phyloP scores from a whole-genome alignment of 2,329 filamentous ascomycete species.

The Lecanicillium sp. region DNA sequence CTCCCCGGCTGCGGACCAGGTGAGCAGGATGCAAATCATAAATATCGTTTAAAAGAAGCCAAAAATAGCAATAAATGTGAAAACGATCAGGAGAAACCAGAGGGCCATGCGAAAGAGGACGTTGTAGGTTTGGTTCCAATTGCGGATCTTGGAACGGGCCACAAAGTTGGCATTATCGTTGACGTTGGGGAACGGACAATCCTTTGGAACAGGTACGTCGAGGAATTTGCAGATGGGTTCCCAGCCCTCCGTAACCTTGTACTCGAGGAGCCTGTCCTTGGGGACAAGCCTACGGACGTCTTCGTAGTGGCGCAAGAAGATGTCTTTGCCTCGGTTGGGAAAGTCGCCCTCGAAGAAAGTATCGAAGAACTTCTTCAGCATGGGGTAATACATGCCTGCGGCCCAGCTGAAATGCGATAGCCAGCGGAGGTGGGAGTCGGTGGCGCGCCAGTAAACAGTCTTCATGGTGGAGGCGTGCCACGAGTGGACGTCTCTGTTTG shows the following conservation, averaged over 20 bases:
- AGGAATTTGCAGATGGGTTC: slow-evolving; percentile 28
- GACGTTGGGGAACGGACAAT: slow-evolving; percentile 25
- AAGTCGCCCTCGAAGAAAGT: slow-evolving; percentile 63
- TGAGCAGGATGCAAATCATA: too few relatives aligned
- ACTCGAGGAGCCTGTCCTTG: slow-evolving; percentile 25
- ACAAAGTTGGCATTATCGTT: slow-evolving; percentile 29
- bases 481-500: slow-evolving; percentile 57
- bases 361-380: slow-evolving; percentile 63
- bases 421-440: slow-evolving; percentile 46
- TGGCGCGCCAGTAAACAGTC: slow-evolving; percentile 61
- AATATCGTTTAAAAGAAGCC: neutral
- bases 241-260: slow-evolving; percentile 27
- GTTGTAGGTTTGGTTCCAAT: slow-evolving; percentile 27
- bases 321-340: slow-evolving; percentile 54
- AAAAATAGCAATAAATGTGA: slow-evolving; percentile 7
- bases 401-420: slow-evolving; percentile 47
- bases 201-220: slow-evolving; percentile 22
- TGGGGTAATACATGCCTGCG: slow-evolving; percentile 60
- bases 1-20: too few relatives aligned
- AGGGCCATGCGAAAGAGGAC: slow-evolving; percentile 19
- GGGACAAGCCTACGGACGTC: slow-evolving; percentile 24
- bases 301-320: slow-evolving; percentile 39
- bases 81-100: slow-evolving; percentile 11
- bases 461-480: slow-evolving; percentile 57
- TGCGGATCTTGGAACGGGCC: slow-evolving; percentile 20